phyloP scores from a whole-genome alignment of 2,329 filamentous ascomycete species.

The Neofusicoccum parvum region DNA sequence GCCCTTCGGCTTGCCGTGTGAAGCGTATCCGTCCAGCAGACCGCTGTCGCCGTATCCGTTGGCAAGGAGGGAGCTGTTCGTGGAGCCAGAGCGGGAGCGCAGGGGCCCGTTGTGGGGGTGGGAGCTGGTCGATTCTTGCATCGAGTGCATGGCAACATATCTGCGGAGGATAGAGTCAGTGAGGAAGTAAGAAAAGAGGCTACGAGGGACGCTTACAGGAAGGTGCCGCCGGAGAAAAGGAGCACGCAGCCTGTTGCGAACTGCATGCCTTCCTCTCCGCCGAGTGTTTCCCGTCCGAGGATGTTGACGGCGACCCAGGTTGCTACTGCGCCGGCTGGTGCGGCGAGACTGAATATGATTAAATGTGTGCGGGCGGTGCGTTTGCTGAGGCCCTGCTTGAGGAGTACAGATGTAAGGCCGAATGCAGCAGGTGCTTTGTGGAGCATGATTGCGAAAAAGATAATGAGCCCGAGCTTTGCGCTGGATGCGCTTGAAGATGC shows the following conservation, averaged over 20 bases:
- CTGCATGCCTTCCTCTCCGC: slow-evolving; percentile 64
- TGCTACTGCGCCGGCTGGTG: slow-evolving; percentile 78
- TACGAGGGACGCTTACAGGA: slow-evolving; percentile 67
- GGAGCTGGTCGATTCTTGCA: slow-evolving; percentile 70
- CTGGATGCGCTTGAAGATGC: slow-evolving; percentile 70
- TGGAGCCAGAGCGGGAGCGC: slow-evolving; percentile 42
- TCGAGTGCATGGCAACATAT: slow-evolving; percentile 97
- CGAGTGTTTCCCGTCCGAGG: slow-evolving; percentile 63
- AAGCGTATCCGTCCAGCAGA: slow-evolving; percentile 50
- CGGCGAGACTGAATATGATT: slow-evolving; percentile 87
- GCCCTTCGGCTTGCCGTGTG: slow-evolving; percentile 39
- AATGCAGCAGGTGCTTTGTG: slow-evolving; percentile 97
- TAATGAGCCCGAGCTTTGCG: slow-evolving; percentile 75
- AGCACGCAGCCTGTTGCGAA: slow-evolving; percentile 93
- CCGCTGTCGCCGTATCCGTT: slow-evolving; percentile 32
- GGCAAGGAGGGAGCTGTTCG: slow-evolving; percentile 51
- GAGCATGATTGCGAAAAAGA: slow-evolving; percentile 95
- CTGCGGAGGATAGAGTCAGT: slow-evolving; percentile 46
- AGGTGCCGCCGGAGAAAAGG: slow-evolving; percentile 94
- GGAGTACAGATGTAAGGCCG: slow-evolving; percentile 83
- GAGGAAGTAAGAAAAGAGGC: neutral
- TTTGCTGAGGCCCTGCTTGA: slow-evolving; percentile 90
- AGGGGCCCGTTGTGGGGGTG: slow-evolving; percentile 35
- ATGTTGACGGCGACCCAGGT: slow-evolving; percentile 82
- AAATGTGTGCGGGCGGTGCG: slow-evolving; percentile 81